phyloP scores from a whole-genome alignment of 2,329 filamentous ascomycete genomes.

The Xylariaceae sp. region DNA sequence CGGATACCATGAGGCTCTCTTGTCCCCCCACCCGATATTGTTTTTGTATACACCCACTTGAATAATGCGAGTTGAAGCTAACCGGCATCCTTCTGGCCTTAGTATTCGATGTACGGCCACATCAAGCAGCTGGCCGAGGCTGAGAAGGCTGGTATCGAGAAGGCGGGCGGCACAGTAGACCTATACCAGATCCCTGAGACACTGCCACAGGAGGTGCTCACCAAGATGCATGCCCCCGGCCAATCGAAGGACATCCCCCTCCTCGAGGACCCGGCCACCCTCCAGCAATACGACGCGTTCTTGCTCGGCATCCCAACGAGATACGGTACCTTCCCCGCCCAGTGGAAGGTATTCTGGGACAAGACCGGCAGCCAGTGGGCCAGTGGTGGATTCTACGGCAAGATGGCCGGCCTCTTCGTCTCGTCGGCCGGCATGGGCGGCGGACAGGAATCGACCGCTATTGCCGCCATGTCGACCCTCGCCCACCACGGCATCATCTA shows the following conservation, averaged over 20 bases:
- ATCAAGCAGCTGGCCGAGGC: conserved; percentile 79
- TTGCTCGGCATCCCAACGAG: conserved; percentile 93
- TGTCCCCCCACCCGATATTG: background rate
- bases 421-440: conserved; percentile 80
- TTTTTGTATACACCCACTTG: background rate
- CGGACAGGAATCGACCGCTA: conserved; percentile 85
- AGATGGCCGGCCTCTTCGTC: conserved; percentile 88
- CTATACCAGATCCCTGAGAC: conserved; percentile 90
- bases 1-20: background rate
- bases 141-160: conserved; percentile 86
- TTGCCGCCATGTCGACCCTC: conserved; percentile 79
- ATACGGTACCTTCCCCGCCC: conserved; percentile 94
- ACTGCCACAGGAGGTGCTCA: conserved; percentile 74
- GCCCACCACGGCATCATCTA: conserved; percentile 93
- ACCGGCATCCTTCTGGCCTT: conserved; percentile 4
- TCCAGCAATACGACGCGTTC: conserved; percentile 80
- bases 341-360: conserved; percentile 96
- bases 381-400: conserved; percentile 73
- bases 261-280: conserved; percentile 51
- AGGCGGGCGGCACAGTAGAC: conserved; percentile 76
- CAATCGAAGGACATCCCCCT: conserved; percentile 67
- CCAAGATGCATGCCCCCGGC: conserved; percentile 84
- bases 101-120: conserved; percentile 96
- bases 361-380: conserved; percentile 82
- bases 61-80: background rate